Base-by-base conservation (phyloP, 2,329 filamentous ascomycete genomes). In the Leptographium galeiforme region DNA sequence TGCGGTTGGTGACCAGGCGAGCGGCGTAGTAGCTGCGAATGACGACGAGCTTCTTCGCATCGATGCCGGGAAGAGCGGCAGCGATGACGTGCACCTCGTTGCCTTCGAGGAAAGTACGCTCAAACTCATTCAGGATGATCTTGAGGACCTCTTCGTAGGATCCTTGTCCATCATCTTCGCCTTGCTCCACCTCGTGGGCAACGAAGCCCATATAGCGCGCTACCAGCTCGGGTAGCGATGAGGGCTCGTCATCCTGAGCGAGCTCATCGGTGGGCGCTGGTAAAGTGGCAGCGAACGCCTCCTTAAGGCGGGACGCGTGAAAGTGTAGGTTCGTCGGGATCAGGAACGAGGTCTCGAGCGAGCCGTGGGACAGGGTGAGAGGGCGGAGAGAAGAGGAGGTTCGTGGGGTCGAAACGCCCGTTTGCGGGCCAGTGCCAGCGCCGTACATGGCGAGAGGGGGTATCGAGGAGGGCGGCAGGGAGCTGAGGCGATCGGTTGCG, bases 161-260 rank as follows among this genome's bases (percentile, higher is more conserved):
- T 58, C 89, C 89, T 59, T 89, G 86, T 48, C 82, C 77, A 66
- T 90, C 87, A 64, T 96, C 91, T 65, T 97, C 93, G 54, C 89
- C 89, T 63, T 94, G 87, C 53, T 95, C 89, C 41, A 96, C 86
- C 72, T 96, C 87, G 58, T 80, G 75, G 59, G 91, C 89, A 57
- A 96, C 79, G 67, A 89, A 94, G 62, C 89, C 89, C 66, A 98
- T 82, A 71, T 95, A 98, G 67, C 91, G 82, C 57, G 89, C 90
- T 36, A 98, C 89, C 56, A 98, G 78, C 73, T 98, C 93, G 46
- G 88, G 75, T 48, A 90, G 82, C 30, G 94, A 98, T 40, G 93
- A 97, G n/a, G 93, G 93, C 75, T 98, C 94, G 63, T 98, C 93
- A 75, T 98, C 94, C 67, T 91, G 89, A 57, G 93, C 94, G 59